phyloP scores from a whole-genome alignment of 2,329 filamentous ascomycete species.

The Pseudogymnoascus sp. region DNA sequence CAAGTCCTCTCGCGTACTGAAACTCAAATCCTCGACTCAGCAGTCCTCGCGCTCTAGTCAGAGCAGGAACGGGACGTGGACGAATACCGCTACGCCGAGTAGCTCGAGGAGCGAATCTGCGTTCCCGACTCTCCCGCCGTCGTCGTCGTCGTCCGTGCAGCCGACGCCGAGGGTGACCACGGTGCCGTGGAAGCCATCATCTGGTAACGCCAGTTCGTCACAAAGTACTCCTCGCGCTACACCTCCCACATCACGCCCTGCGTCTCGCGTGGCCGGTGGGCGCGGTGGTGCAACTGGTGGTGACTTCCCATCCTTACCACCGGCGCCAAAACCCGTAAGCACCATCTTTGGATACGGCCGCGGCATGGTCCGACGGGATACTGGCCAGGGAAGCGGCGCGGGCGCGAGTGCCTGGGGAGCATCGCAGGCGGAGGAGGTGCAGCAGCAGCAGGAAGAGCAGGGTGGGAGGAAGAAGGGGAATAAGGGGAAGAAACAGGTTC shows the following conservation, averaged over 20 bases:
- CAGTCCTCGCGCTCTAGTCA: constrained; percentile 56
- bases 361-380: constrained; percentile 47
- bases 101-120: background rate
- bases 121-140: background rate
- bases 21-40: constrained; percentile 60
- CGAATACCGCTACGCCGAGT: constrained; percentile 29
- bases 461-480: constrained; percentile 46
- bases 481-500: constrained; percentile 53
- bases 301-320: constrained; percentile 75
- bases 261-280: background rate
- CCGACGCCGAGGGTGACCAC: constrained; percentile 32
- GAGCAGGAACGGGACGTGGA: constrained; percentile 45
- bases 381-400: constrained; percentile 35
- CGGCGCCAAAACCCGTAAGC: constrained; percentile 60
- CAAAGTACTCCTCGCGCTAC: constrained; percentile 32
- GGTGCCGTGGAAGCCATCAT: constrained; percentile 33
- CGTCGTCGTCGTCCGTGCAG: constrained; percentile 19
- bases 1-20: constrained; percentile 54
- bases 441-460: constrained; percentile 21
- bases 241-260: constrained; percentile 23
- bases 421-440: constrained; percentile 19
- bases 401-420: constrained; percentile 19
- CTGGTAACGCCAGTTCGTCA: constrained; percentile 22
- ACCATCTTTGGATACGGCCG: constrained; percentile 55
- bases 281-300: constrained; percentile 35